These are phyloP conservation scores for Entophlyctis luteolus DNA, from an alignment of 192 early-diverging fungal genomes.

Conservation along the genomic window DNA sequence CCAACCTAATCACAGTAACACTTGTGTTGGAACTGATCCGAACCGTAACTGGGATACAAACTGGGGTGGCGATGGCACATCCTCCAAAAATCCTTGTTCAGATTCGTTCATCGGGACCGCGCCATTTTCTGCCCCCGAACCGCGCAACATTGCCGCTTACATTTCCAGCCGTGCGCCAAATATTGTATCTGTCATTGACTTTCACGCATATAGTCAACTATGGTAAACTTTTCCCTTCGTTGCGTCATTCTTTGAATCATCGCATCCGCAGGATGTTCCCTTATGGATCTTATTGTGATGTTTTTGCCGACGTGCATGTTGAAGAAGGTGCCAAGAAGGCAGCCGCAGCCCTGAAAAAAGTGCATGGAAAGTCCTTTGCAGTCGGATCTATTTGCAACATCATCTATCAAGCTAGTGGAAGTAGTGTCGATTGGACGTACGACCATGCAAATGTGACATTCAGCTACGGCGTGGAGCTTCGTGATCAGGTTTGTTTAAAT, in stretches of 20 bases:
- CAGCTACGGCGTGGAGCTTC: slow-evolving; percentile 57
- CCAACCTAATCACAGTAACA: slow-evolving; percentile 46
- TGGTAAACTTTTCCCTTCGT: too few species aligned
- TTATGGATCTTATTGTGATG: slow-evolving; percentile 55
- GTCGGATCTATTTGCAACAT: slow-evolving; percentile 58
- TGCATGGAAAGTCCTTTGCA: slow-evolving; percentile 54
- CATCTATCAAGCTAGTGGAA: slow-evolving; percentile 54
- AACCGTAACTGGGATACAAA: slow-evolving; percentile 62
- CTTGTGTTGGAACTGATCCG: slow-evolving; percentile 59
- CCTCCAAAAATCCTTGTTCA: slow-evolving; percentile 55
- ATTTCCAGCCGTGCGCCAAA: slow-evolving; percentile 30
- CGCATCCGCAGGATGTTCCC: slow-evolving; percentile 56
- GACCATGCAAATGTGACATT: slow-evolving; percentile 52
- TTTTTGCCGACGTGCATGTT: slow-evolving; percentile 43
- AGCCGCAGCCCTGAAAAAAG: slow-evolving; percentile 50
- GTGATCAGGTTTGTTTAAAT: slow-evolving; percentile 32
- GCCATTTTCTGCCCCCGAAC: slow-evolving; percentile 52
- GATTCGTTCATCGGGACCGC: slow-evolving; percentile 53
- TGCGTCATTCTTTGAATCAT: too few species aligned
- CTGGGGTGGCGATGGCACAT: slow-evolving; percentile 48
- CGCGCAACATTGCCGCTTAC: slow-evolving; percentile 51
- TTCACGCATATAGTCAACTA: slow-evolving; percentile 57
- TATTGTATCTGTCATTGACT: slow-evolving; percentile 54
- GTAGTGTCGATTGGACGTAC: slow-evolving; percentile 58
- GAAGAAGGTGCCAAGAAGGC: slow-evolving; percentile 39